Conservation (phyloP, 352 stramenopile genomes). For the Phytophthora cactorum region DNA sequence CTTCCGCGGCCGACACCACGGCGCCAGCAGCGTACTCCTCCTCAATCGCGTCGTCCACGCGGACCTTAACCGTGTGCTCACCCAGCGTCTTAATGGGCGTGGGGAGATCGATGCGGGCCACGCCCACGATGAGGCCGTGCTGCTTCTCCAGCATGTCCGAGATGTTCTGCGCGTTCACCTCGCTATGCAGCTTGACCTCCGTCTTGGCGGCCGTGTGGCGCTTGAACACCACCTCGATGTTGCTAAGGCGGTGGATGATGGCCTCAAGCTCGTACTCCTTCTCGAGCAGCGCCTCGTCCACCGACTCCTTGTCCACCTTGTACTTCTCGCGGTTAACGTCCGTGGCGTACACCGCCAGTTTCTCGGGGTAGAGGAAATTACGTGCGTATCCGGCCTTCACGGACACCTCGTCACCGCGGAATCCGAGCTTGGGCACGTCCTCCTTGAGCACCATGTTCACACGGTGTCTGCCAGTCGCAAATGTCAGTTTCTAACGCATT, state of each 20-base stretch:
- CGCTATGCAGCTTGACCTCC: conserved; percentile 69
- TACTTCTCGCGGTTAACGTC: conserved; percentile 88
- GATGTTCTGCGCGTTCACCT: conserved; percentile 83
- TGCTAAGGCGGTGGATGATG: conserved; percentile 65
- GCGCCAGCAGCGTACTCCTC: conserved; percentile 61
- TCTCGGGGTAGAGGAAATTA: conserved; percentile 95
- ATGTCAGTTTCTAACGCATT: conserved; percentile 11
- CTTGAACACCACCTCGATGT: conserved; percentile 79
- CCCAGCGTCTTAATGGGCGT: conserved; percentile 83
- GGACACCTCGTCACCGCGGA: conserved; percentile 90
- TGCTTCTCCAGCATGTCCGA: conserved; percentile 89
- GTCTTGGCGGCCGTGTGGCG: conserved; percentile 71
- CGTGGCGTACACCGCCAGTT: conserved; percentile 94
- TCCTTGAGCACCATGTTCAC: conserved; percentile 89
- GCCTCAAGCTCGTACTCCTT: conserved; percentile 70
- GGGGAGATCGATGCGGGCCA: conserved; percentile 77
- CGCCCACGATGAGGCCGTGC: conserved; percentile 79
- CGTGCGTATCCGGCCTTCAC: conserved; percentile 95
- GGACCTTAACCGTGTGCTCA: conserved; percentile 82
- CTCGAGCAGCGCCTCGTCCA: conserved; percentile 53
- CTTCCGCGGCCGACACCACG: conserved; percentile 31
- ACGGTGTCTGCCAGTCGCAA: conserved; percentile 60
- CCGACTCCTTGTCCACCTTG: conserved; percentile 72
- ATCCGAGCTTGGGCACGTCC: conserved; percentile 84
- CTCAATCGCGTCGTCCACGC: conserved; percentile 80